Evolutionary conservation across 1,284 basidiomycete species (phyloP), one percentile per base, ranked within the genome.

Genomic region (Austroboletus olivaceoglutinosus): DNA sequence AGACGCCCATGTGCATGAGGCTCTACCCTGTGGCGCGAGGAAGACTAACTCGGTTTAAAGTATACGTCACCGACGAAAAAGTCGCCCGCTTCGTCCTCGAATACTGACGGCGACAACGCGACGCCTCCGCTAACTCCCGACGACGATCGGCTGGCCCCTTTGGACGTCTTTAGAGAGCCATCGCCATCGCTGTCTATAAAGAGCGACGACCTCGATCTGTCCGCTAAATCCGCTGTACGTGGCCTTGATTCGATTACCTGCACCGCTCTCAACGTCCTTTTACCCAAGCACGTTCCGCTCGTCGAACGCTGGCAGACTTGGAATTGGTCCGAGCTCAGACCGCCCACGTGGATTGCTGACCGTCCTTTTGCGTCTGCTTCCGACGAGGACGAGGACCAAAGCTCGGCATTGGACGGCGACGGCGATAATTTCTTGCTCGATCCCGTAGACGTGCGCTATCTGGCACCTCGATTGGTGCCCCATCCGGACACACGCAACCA

Each of bases 81-180:
- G 29, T 70, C 68, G 0, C 53, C 64, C 19, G 31, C 58, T 2
- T 69, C 53, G 45, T 70, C 68, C 3, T 66, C 61, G n/a, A 66
- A 64, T 13, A 65, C 63, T 8, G 63, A 65, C 18, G 61, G 54
- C n/a, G 64, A 66, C 47, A 66, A 55, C 42, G 51, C 44, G 53
- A 62, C 59, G 18, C 68, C 73, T 0, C 62, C 73, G 34, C 59
- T 72, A 37, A 74, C 72, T 0, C 65, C 71, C 18, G 72, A 75
- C 49, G 64, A 70, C 25, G 73, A 74, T 47, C 55, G 68, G 55
- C 51, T 60, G 18, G 10, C 44, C 25, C 50, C 40, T 30, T 53
- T 56, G 12, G 55, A 53, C 29, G 43, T 56, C 27, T 55, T 67
- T 29, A 45, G 46, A 42, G 54, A 47, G 21, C 63, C 47, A 43